Evolutionary conservation across 257 asterid species (phyloP), one percentile per base, ranked within the genome.

Genomic region (Solanum stenotomum): DNA sequence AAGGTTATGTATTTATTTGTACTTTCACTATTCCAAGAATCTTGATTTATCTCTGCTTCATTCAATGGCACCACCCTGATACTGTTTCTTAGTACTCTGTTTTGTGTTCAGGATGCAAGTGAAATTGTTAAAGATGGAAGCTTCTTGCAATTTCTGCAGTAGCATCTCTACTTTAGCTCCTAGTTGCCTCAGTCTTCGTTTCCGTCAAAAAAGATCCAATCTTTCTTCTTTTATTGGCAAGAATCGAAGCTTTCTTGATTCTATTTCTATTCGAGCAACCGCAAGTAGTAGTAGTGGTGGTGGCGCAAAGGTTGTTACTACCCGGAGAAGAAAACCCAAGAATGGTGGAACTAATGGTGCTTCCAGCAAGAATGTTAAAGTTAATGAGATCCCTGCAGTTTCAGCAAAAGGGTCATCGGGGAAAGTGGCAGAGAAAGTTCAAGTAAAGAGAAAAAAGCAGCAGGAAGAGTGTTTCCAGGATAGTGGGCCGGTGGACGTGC

Each of bases 311-410:
- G 84, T 87, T 59, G 67, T 90, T 16, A 74, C 38, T 63, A 90
- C 90, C 76, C 91, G 67, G 90, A 92, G 93, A 70, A 92, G 93
- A 71, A 91, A 77, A 76, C 88, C 91, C 65, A 90, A 87, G 85
- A 89, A 31, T 22, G 88, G 85, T 33, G 88, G 63, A 75, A 84
- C 68, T 5, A 82, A 46, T 71, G 85, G 56, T 29, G 44, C 8
- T 13, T 33, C 65, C 29, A 29, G 11, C 52, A 59, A 56, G 52
- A 84, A 38, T 65, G 78, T 33, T 2, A 68, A 85, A 23, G 22
- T 1, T 68, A 65, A 2, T 29, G 63, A 85, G 9, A 85, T n/a
- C n/a, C 65, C 81, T 22, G 14, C 87, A 13, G 87, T 68, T 12
- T 27, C 86, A 49, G 22, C 31, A 82, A 82, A 82, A 82, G 31